These are phyloP conservation scores for Peniophora sp. DNA, from an alignment of 1,284 basidiomycete species.

Conservation along the genomic window DNA sequence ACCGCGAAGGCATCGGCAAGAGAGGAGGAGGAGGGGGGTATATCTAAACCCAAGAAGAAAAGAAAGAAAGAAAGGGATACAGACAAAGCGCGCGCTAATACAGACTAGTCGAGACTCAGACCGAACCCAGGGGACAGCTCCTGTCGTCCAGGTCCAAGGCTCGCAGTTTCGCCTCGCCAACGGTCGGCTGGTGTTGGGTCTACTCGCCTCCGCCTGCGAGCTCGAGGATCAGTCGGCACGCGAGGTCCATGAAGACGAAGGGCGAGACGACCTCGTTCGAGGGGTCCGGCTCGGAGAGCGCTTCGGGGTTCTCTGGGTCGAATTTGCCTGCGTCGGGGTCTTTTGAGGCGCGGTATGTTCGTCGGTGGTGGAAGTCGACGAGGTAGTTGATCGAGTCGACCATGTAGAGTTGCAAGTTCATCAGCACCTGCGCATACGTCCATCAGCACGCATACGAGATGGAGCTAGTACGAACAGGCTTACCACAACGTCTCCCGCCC, in stretches of 20 bases:
- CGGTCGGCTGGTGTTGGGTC: too few species aligned
- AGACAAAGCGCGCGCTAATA: too few species aligned
- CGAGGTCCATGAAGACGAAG: slow-evolving; percentile 96
- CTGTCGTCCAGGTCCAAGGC: too few species aligned
- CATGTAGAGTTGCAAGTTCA: slow-evolving; percentile 96
- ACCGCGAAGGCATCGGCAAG: too few species aligned
- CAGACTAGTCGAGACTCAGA: too few species aligned
- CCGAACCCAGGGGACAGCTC: too few species aligned
- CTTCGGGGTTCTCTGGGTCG: slow-evolving; percentile 52
- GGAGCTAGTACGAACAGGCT: slow-evolving; percentile 19
- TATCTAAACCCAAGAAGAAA: too few species aligned
- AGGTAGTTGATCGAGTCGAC: slow-evolving; percentile 95
- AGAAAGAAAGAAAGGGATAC: too few species aligned
- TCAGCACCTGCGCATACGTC: slow-evolving; percentile 59
- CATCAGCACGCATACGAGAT: too few species aligned
- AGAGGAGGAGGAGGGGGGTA: too few species aligned
- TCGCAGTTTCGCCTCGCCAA: too few species aligned
- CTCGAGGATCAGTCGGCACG: slow-evolving; percentile 76
- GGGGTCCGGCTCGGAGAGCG: slow-evolving; percentile 39
- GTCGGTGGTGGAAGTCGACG: slow-evolving; percentile 97
- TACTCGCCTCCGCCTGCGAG: slow-evolving; percentile 53
- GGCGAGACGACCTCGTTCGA: slow-evolving; percentile 82
- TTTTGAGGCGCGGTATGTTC: slow-evolving; percentile 69
- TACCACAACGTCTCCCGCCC: slow-evolving; percentile 87
- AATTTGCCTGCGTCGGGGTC: slow-evolving; percentile 60